Percentiles rank a stretch among this genome's conserved stretches.
Conservation (phyloP, 352 stramenopile species). For the Phytopythium helicoides region DNA sequence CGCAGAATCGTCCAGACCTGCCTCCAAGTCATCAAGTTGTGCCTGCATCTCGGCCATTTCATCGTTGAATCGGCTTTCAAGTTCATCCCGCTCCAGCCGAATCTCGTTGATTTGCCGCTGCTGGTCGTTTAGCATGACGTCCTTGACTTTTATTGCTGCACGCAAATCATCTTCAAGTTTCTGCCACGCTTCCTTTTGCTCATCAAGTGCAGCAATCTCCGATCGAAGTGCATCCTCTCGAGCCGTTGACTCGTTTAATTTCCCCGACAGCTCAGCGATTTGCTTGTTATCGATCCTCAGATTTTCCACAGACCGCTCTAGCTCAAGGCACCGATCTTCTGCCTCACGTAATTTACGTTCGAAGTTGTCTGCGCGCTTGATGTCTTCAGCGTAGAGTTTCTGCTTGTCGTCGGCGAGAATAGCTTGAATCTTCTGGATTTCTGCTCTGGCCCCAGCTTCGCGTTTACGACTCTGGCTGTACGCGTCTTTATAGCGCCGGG, state of each 20-base stretch:
- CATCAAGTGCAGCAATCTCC: conserved; percentile 24
- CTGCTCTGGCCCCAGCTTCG: conserved; percentile 35
- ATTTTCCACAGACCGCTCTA: conserved; percentile 29
- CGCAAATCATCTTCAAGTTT: conserved; percentile 53
- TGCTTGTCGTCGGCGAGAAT: conserved; percentile 54
- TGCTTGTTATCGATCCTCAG: conserved; percentile 19
- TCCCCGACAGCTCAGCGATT: conserved; percentile 15
- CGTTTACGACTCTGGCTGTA: conserved; percentile 50
- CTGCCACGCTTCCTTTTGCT: conserved; percentile 20
- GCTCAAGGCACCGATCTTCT: conserved; percentile 13
- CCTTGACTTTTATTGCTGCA: conserved; percentile 63
- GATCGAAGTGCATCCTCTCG: conserved; percentile 14
- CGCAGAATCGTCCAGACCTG: conserved; percentile 56
- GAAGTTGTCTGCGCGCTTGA: conserved; percentile 37
- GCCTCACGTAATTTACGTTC: conserved; percentile 34
- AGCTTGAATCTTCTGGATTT: conserved; percentile 38
- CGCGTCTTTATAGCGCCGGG: conserved; percentile 33
- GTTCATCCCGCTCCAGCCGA: conserved; percentile 18
- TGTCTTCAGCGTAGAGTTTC: conserved; percentile 43
- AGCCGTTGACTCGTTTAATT: conserved; percentile 18
- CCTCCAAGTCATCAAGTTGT: conserved; percentile 62
- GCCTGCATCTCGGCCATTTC: conserved; percentile 45
- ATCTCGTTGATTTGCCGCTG: conserved; percentile 51
- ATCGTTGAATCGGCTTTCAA: conserved; percentile 42
- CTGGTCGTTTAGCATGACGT: conserved; percentile 71